Evolutionary conservation across 106 monocot genomes (phyloP).

Genomic region (Narthecium ossifragum): DNA sequence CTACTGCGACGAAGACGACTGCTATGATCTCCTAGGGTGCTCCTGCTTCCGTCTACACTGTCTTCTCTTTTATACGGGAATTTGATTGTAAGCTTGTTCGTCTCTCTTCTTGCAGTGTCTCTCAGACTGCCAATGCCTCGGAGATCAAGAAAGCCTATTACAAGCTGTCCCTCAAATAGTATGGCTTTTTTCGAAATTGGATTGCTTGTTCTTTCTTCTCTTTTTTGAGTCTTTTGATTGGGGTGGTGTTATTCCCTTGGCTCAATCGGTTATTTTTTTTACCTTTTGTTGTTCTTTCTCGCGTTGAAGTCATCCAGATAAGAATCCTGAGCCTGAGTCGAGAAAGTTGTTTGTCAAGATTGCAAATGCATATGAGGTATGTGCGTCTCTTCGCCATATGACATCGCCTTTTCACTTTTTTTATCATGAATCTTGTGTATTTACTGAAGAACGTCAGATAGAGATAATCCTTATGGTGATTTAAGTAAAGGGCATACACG

Average conservation of each 20-base stretch:
- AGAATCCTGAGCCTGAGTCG: slow-evolving; percentile 95
- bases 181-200: slow-evolving; percentile 6
- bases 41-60: neutral
- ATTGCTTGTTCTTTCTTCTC: no score
- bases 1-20: slow-evolving; percentile 98
- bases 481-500: no score
- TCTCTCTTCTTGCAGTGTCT: slow-evolving; percentile 37
- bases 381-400: neutral
- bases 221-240: neutral
- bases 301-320: slow-evolving; percentile 99
- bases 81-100: neutral
- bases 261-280: neutral
- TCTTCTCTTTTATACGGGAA: neutral
- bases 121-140: slow-evolving; percentile 82
- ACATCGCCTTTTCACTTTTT: neutral
- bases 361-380: slow-evolving; percentile 94
- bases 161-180: slow-evolving; percentile 98
- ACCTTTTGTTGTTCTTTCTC: neutral
- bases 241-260: no score
- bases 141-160: slow-evolving; percentile 99
- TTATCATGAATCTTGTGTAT: no score
- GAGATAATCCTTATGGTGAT: no score
- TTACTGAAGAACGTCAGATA: no score
- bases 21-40: slow-evolving; percentile 98
- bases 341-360: slow-evolving; percentile 82